Conservation (phyloP, 73 alveolate species). For the Paramecium caudatum region DNA sequence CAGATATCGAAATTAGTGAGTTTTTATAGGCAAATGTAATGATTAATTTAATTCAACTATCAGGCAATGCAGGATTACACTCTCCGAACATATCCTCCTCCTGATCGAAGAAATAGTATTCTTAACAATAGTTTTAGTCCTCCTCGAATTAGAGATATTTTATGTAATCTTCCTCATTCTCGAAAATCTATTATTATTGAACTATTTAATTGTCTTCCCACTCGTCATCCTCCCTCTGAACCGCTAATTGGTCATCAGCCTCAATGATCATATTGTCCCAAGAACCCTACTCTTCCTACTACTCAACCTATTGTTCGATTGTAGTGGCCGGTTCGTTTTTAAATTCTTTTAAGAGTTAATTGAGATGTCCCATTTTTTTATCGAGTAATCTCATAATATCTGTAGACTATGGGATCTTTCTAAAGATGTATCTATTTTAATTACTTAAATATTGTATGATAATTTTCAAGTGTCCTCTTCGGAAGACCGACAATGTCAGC, state of each 20-base stretch:
- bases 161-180: constrained; percentile 40
- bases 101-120: not conserved
- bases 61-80: constrained; percentile 40
- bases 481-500: not conserved
- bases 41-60: not conserved
- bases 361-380: not conserved
- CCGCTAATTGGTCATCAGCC: constrained; percentile 8
- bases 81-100: constrained; percentile 5
- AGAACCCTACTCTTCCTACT: not conserved
- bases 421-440: not conserved
- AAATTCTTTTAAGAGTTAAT: not conserved
- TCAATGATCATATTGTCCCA: constrained; percentile 55
- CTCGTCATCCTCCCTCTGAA: not conserved
- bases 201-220: not conserved
- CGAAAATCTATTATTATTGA: not conserved
- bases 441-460: not conserved
- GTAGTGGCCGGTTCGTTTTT: not conserved
- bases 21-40: not conserved
- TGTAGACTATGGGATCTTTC: not conserved
- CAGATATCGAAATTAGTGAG: not conserved
- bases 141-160: constrained; percentile 36
- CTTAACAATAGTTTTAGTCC: not conserved
- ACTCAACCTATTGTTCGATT: not conserved
- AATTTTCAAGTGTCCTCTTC: not conserved
- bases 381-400: not conserved